Evolutionary conservation across 805 yeast species (phyloP), one percentile per base, ranked within the genome.

Genomic region (Cyberlindnera euphorbiae): DNA sequence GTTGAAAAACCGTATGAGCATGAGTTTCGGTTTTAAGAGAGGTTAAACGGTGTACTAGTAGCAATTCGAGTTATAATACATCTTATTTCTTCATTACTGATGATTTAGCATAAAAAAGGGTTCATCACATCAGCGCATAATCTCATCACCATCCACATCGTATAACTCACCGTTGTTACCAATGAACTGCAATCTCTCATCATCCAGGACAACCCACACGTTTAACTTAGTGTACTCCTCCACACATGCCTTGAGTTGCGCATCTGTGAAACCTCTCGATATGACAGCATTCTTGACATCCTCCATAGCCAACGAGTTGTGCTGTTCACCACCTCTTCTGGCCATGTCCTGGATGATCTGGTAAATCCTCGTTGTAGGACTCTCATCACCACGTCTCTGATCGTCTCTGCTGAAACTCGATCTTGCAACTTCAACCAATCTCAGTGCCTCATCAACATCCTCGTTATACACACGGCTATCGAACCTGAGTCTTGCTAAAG

Each of bases 371-470:
- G 94, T 74, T 7, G 79, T 71, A 35, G 84, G 73, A 36, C 74
- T 72, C 51, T 85, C 94, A 44, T 77, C 85, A 13, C 55, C 61
- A 34, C 65, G 65, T 26, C 57, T 67, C 31, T 69, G 75, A 28
- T 73, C 76, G 29, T 73, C 68, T 45, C 74, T 73, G 26, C 33
- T 33, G 51, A 90, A 69, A 7, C 96, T 82, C 40, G 82, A 78
- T 61, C 89, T 85, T n/a, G 96, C 86, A 11, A 85, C 95, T 50
- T 81, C 81, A 39, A 81, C 69, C 47, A 93, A 71, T 53, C 98
- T 75, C 53, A 93, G 66, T 0, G 98, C 96, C 64, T 93, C 99
- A 54, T 93, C 97, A 27, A 93, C 96, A 60, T 93, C 97, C 39
- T 76, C 84, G 28, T 69, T 63, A 22, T 67, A 70, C 7, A 93